These are phyloP conservation scores for Lepidium aucheri DNA, from an alignment of 345 rosid genomes.

Conservation along the genomic window DNA sequence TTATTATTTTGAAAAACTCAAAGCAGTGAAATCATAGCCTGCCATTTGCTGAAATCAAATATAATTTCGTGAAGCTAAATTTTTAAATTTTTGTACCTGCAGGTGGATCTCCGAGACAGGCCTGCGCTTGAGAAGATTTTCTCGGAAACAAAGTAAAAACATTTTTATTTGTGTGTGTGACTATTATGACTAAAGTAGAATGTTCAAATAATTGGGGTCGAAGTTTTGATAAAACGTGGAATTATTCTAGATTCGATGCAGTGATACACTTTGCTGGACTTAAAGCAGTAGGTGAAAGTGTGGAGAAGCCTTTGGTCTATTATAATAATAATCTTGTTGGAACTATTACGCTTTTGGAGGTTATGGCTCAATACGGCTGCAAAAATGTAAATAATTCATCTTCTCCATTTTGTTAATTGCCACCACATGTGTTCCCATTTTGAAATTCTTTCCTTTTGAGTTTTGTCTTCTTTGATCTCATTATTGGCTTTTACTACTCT, in stretches of 20 bases:
- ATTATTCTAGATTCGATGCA: constrained; percentile 68
- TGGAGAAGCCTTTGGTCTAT: constrained; percentile 75
- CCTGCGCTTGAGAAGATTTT: constrained; percentile 73
- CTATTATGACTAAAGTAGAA: neutral
- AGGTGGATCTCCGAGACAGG: constrained; percentile 84
- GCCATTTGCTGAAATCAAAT: neutral
- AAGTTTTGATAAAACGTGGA: constrained; percentile 12
- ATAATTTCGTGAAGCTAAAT: neutral
- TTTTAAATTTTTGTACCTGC: constrained; percentile 14
- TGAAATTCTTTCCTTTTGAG: neutral
- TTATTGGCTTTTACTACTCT: constrained; percentile 15
- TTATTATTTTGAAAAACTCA: neutral
- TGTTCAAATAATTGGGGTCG: neutral
- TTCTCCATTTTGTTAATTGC: neutral
- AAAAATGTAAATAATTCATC: constrained; percentile 48
- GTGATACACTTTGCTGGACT: constrained; percentile 98
- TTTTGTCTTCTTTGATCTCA: constrained; percentile 8
- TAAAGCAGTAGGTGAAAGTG: constrained; percentile 97
- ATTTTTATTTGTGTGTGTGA: neutral
- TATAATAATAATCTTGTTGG: constrained; percentile 78
- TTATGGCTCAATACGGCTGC: constrained; percentile 79
- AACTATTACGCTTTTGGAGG: constrained; percentile 70
- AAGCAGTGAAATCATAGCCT: neutral
- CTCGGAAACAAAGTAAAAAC: constrained; percentile 46
- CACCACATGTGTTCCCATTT: constrained; percentile 8